Evolutionary conservation across 305 asterid genomes (phyloP), one percentile per base, ranked within the genome.

Genomic region (Fraxinus platypoda): DNA sequence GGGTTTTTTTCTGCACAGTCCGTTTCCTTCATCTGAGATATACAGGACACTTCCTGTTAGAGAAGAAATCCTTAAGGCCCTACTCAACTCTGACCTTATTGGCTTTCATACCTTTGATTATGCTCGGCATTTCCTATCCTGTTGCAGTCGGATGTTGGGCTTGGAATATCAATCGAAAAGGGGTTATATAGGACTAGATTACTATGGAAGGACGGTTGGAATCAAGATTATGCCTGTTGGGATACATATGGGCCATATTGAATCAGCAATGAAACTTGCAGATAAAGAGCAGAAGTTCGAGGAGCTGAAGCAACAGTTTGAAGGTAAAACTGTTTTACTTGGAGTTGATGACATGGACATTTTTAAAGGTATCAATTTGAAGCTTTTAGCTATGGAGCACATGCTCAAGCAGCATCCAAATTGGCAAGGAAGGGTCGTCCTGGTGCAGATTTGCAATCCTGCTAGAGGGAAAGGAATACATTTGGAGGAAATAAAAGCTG

Each of bases 121-220:
- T 87, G 98, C 98, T 59, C 91, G 98, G 0, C 98, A 94, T 88
- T 94, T 94, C 79, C 93, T 94, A 49, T 94, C 97, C 37, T 94
- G 98, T 78, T 94, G 98, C 86, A 94, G 98, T 86, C 93, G 98
- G 81, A 92, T 95, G 98, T 80, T 95, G 89, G 98, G 98, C 77
- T 89, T 95, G 89, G 98, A 93, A 78, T 95, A 95, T 87, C 93
- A 88, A 83, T 95, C 98, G 1, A 95, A 92, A 86, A 91, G 98
- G 90, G 98, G 98, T 26, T 93, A 95, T 85, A 92, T 94, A 78
- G 98, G 97, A 30, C 82, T 94, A 90, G 98, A 94, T 26, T 94
- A 94, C 86, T 94, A 83, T 82, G 98, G 98, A 34, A 90, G 98
- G 86, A 95, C 98, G 5, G 97, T 95, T 4, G 97, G 97, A 46